Percentiles rank a stretch among this genome's conserved stretches.
These are phyloP conservation scores for Trichocladium antarcticum DNA, from an alignment of 495 filamentous ascomycete species.

Conservation along the genomic window DNA sequence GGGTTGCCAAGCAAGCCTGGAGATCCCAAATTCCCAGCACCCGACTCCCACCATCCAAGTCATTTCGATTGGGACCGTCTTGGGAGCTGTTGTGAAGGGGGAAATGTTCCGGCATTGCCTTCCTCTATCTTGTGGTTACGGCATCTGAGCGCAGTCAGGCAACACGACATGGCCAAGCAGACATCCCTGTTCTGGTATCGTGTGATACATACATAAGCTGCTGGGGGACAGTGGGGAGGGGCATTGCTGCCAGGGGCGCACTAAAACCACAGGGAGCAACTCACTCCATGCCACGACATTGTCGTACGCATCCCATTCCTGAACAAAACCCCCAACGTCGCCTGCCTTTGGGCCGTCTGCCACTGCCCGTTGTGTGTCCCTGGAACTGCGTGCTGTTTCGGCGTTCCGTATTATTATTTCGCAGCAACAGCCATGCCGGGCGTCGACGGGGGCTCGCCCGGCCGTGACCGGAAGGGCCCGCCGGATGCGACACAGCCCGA, in stretches of 20 bases:
- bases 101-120: no score
- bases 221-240: background rate
- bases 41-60: no score
- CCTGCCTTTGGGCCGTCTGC: background rate
- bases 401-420: background rate
- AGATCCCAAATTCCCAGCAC: no score
- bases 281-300: background rate
- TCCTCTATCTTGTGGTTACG: no score
- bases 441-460: slow-evolving; percentile 18
- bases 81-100: no score
- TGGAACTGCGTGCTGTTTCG: background rate
- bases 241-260: background rate
- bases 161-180: no score
- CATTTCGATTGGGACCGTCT: no score
- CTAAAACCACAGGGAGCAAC: slow-evolving; percentile 2
- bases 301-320: background rate
- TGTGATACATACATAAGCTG: background rate
- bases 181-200: background rate
- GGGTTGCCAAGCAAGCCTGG: background rate
- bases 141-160: no score
- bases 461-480: slow-evolving; percentile 11
- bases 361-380: background rate
- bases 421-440: slow-evolving; percentile 18
- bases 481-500: background rate
- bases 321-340: background rate